phyloP scores from a whole-genome alignment of 345 rosid species.

The Citropsis articulata region DNA sequence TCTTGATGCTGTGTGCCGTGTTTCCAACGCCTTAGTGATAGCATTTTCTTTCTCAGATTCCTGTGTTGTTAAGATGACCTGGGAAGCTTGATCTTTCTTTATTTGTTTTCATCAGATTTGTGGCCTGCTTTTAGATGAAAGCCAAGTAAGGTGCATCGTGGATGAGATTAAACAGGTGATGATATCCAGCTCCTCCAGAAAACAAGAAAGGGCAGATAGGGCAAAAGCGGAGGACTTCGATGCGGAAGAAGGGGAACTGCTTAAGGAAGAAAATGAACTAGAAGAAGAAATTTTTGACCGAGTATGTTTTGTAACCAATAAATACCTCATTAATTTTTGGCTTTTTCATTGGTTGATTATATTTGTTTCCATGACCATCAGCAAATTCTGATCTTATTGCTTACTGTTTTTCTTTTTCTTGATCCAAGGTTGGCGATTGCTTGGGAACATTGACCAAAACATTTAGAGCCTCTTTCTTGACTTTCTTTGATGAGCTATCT shows the following conservation, averaged over 20 bases:
- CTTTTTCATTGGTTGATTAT: constrained; percentile 2
- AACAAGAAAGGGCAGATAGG: constrained; percentile 59
- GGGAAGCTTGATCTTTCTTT: neutral
- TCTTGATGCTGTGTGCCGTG: too few species aligned
- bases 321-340: neutral
- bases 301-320: constrained; percentile 24
- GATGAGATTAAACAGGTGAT: constrained; percentile 61
- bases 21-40: neutral
- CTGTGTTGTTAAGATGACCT: neutral
- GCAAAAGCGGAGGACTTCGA: constrained; percentile 65
- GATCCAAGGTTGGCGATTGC: constrained; percentile 61
- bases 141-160: constrained; percentile 57
- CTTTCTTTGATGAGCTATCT: constrained; percentile 59
- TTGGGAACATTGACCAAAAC: constrained; percentile 66
- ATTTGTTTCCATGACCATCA: neutral
- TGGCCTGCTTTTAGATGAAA: constrained; percentile 53
- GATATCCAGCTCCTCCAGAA: constrained; percentile 58
- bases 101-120: constrained; percentile 39
- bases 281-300: constrained; percentile 76
- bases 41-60: neutral
- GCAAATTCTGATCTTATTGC: constrained; percentile 9
- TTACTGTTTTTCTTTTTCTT: constrained; percentile 12
- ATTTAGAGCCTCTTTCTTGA: constrained; percentile 59
- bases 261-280: constrained; percentile 68
- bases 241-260: constrained; percentile 65